phyloP scores from a whole-genome alignment of 768 basidiomycete genomes.

The Pulveroboletus sp. region DNA sequence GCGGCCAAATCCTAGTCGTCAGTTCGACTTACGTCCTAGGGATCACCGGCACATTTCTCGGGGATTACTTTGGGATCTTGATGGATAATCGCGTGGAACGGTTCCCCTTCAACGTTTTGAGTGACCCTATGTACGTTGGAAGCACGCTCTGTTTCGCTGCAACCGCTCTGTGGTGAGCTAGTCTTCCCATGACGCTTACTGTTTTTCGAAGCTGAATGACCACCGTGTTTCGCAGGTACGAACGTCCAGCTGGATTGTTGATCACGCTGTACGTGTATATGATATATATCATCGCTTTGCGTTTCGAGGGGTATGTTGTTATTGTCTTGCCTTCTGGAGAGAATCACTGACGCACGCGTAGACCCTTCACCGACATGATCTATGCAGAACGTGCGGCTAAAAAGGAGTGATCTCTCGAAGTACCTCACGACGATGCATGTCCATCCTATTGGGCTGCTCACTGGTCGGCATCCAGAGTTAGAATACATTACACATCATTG shows the following conservation, averaged over 20 bases:
- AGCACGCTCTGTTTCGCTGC: conserved; percentile 88
- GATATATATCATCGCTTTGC: conserved; percentile 78
- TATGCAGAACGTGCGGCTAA: conserved; percentile 50
- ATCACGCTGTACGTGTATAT: conserved; percentile 80
- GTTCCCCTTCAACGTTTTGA: conserved; percentile 93
- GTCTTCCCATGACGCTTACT: neutral
- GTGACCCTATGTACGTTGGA: conserved; percentile 96
- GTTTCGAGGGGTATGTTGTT: conserved; percentile 78
- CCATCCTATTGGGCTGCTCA: neutral
- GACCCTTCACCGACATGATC: conserved; percentile 81
- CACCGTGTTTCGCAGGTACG: conserved; percentile 53
- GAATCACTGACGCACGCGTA: conserved; percentile 20
- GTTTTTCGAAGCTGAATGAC: neutral
- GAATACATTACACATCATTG: neutral
- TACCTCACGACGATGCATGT: neutral
- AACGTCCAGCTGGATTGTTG: conserved; percentile 78
- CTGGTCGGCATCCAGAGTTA: neutral
- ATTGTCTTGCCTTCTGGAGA: too few species aligned
- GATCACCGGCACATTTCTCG: conserved; percentile 89
- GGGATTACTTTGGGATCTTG: conserved; percentile 79
- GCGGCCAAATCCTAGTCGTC: conserved; percentile 83
- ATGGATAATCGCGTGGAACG: conserved; percentile 90
- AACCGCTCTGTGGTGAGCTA: conserved; percentile 75
- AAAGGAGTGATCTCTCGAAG: conserved; percentile 10
- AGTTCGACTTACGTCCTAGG: conserved; percentile 89